phyloP scores from a whole-genome alignment of 129 eudicot genomes.

The Flaveria trinervia region DNA sequence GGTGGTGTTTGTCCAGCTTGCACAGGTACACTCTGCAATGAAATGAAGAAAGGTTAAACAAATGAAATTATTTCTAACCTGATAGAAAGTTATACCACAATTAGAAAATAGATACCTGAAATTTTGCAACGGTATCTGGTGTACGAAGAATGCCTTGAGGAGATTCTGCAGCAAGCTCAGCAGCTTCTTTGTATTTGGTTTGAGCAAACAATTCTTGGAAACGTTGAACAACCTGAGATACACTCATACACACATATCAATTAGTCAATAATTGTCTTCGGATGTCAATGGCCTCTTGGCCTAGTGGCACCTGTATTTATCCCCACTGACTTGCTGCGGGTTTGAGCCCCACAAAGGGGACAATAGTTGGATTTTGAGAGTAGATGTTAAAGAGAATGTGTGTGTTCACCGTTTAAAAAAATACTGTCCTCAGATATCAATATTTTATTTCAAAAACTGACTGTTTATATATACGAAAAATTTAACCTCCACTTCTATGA shows the following conservation, averaged over 20 bases:
- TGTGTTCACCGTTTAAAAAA: no score
- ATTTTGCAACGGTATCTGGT: conserved; percentile 98
- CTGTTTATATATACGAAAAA: neutral
- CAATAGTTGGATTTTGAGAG: no score
- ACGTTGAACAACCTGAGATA: conserved; percentile 94
- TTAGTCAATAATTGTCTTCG: conserved; percentile 21
- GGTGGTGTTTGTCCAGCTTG: conserved; percentile 99
- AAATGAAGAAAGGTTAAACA: conserved; percentile 3
- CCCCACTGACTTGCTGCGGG: no score
- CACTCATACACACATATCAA: conserved; percentile 16
- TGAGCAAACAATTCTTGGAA: conserved; percentile 99
- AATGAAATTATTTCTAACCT: neutral
- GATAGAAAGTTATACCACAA: conserved; percentile 9
- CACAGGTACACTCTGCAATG: conserved; percentile 94
- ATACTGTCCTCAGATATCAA: neutral
- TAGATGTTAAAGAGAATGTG: no score
- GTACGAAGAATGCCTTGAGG: conserved; percentile 99
- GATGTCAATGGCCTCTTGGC: neutral
- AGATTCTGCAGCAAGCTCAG: conserved; percentile 99
- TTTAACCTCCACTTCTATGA: conserved; percentile 5
- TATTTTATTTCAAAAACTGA: conserved; percentile 9
- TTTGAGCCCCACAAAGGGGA: no score
- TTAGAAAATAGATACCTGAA: conserved; percentile 58
- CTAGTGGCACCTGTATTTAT: no score
- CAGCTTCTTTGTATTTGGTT: conserved; percentile 99